Evolutionary conservation across 495 filamentous ascomycete genomes (phyloP), one percentile per base, ranked within the genome.

Genomic region (Choiromyces venosus): DNA sequence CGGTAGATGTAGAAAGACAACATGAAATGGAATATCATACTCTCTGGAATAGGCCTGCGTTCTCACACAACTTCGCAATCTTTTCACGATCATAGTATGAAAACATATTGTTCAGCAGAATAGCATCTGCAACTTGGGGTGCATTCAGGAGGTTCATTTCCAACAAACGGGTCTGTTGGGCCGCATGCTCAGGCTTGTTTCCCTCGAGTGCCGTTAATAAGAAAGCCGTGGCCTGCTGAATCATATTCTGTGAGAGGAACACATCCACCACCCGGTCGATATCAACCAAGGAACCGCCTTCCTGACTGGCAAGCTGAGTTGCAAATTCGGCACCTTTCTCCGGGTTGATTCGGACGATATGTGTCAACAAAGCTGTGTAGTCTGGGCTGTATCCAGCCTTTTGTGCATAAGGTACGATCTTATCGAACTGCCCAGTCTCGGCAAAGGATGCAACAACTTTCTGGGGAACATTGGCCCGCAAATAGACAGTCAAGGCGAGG

Each of bases 121-220:
- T 98, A 29, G 95, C 95, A 82, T 98, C 95, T 8, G 95, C 95
- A 68, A 99, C 95, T 82, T 98, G 96, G 16, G 95, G 94, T 0
- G 96, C 96, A 80, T 96, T 94, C 82, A 94, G 83, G 72, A 99
- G 85, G 82, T 99, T 99, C 94, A 99, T 98, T 86, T 99, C 95
- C 65, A 99, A 85, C 35, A 99, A 86, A 71, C 93, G 90, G 44
- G 95, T 99, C 83, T 99, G 95, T 66, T 98, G 86, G 76, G 93
- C 89, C 65, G 89, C 94, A 74, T 99, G 93, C 82, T 98, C 96
- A 6, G 94, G 94, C 78, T 91, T 91, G 85, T 99, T 97, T 71
- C 92, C 91, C 83, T 95, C 93, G 65, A 99, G 86, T 21, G 92
- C 94, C 82, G 98, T 96, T 36, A 99, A 87, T 42, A 99, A 85